Evolutionary conservation across 169 alveolate genomes (phyloP), one percentile per base, ranked within the genome.

Genomic region (Babesia sp.): DNA sequence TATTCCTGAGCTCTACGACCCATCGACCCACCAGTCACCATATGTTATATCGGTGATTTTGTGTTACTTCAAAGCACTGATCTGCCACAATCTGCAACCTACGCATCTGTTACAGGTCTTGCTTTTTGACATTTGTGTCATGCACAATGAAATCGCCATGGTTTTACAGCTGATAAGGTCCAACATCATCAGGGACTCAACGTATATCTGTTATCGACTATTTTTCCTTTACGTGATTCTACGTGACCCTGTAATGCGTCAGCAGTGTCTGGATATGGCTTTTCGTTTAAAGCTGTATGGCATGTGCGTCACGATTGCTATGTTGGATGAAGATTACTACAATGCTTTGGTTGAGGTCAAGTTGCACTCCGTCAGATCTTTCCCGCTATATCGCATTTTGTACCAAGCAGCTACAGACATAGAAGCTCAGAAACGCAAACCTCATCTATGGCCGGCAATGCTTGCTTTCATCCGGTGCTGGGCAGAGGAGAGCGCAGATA

Each of bases 341-440:
- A 26, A 36, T 36, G 64, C 72, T 22, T 42, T 76, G 14, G 44
- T 64, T 28, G 20, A 54, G 22, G 22, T 76, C 9, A 63, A 55
- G 64, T 31, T 44, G 34, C 45, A 76, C 63, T 7, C 33, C 31
- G 45, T 64, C 53, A n/a, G 28, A n/a, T 31, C 85, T 24, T 61
- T 31, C 34, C 72, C 76, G 48, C 61, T 69, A 18, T 48, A 69
- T n/a, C 72, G 67, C 55, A 53, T 76, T n/a, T 70, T 76, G 9
- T 63, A 66, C 71, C 33, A 34, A 33, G 85, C 85, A 0, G 85
- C 85, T 59, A 48, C 37, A 16, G 85, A 76, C 66, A 64, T 76
- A 20, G 72, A 58, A 20, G 72, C 57, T 6, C 85, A 76, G 64
- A 44, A 29, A 33, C 37, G 61, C 50, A 33, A 48, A 42, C 85